These are phyloP conservation scores for Fagopyrum tataricum DNA, from an alignment of 148 eudicot genomes.

Conservation along the genomic window DNA sequence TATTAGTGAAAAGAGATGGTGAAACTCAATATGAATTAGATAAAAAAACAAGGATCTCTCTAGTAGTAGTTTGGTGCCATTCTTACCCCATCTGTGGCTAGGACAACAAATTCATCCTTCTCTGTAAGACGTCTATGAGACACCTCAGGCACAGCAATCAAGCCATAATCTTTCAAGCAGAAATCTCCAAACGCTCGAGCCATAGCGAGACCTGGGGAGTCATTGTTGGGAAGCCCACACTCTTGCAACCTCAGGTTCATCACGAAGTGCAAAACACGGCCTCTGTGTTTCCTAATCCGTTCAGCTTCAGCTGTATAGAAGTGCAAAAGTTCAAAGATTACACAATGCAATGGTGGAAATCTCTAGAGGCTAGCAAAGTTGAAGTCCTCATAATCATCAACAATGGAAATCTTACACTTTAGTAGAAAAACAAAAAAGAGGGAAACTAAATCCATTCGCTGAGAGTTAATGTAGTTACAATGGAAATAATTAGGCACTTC, in stretches of 20 bases:
- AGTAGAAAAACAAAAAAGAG: not conserved
- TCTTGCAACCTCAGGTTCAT: slow-evolving; percentile 87
- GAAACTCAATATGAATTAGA: not conserved
- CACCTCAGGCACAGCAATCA: slow-evolving; percentile 77
- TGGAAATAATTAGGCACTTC: not conserved
- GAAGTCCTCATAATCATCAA: not conserved
- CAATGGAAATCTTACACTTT: not conserved
- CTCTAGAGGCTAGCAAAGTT: slow-evolving; percentile 5
- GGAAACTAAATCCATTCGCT: not conserved
- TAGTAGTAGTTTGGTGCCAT: not conserved
- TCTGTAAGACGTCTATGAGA: slow-evolving; percentile 58
- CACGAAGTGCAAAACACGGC: slow-evolving; percentile 81
- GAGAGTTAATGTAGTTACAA: not conserved
- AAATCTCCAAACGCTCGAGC: slow-evolving; percentile 96
- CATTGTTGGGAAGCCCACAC: slow-evolving; percentile 83
- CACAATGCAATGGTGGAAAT: not conserved
- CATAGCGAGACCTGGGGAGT: slow-evolving; percentile 95
- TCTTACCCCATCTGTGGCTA: slow-evolving; percentile 89
- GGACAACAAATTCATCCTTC: slow-evolving; percentile 71
- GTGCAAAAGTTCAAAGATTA: not conserved
- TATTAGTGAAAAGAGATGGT: not conserved
- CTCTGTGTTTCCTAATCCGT: slow-evolving; percentile 74
- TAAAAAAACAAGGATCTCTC: not conserved
- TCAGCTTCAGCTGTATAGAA: slow-evolving; percentile 61
- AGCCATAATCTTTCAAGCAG: slow-evolving; percentile 84